phyloP scores from a whole-genome alignment of 371 early-diverging fungal genomes.

The Mortierella sp. region DNA sequence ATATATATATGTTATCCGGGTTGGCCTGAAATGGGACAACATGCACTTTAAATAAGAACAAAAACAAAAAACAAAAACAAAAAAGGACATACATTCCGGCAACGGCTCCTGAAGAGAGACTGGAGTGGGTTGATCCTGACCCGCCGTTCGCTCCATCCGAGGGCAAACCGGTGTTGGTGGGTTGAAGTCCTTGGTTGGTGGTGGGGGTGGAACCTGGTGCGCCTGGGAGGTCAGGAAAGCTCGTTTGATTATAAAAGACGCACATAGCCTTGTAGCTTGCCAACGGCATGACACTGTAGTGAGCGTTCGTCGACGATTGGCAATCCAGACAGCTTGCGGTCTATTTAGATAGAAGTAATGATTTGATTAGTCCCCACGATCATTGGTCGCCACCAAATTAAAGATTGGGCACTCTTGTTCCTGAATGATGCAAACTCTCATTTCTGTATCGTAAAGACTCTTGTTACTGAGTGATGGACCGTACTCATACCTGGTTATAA shows the following conservation, averaged over 20 bases:
- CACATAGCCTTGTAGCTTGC: neutral
- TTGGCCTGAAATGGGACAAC: neutral
- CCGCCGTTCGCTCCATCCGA: conserved; percentile 2
- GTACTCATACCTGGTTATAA: neutral
- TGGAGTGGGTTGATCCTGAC: neutral
- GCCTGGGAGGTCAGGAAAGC: neutral
- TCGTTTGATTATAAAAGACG: neutral
- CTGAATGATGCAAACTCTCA: neutral
- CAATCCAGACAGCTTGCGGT: neutral
- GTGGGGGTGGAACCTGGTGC: neutral
- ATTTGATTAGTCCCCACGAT: neutral
- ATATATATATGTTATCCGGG: neutral
- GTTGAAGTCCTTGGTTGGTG: conserved; percentile 3
- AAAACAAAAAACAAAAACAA: neutral
- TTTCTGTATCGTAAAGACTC: no score
- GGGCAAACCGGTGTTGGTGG: neutral
- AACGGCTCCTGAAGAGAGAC: conserved; percentile 45
- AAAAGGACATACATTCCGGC: conserved; percentile 47
- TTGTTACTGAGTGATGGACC: neutral
- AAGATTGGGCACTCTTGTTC: neutral
- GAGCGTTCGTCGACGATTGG: neutral
- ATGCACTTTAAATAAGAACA: neutral
- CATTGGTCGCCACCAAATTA: neutral
- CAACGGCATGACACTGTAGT: neutral
- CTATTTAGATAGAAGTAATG: neutral